Evolutionary conservation across 1,284 basidiomycete genomes (phyloP).

Genomic region (Moesziomyces aphidis): DNA sequence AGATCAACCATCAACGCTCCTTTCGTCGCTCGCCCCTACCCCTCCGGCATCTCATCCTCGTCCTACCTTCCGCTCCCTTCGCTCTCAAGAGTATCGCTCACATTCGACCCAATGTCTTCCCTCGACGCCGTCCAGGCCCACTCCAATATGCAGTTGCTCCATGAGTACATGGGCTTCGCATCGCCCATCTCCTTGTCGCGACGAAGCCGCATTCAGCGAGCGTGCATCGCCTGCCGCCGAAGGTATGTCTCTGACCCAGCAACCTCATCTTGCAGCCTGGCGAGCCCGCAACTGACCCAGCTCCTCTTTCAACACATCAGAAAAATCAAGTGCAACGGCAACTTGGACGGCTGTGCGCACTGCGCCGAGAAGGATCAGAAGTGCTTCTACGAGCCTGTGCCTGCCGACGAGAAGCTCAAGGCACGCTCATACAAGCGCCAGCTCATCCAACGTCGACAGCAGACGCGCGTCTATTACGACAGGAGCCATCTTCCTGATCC

Average conservation of each 20-base stretch:
- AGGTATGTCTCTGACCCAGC: conserved; percentile 4
- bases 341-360: conserved; percentile 12
- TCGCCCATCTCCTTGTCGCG: conserved; percentile 8
- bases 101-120: not conserved
- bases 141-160: not conserved
- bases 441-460: conserved; percentile 12
- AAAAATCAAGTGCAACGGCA: conserved; percentile 21
- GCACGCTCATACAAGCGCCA: conserved; percentile 23
- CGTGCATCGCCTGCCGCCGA: conserved; percentile 21
- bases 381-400: conserved; percentile 18
- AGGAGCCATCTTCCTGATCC: conserved; percentile 1
- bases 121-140: not conserved
- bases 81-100: too few species aligned
- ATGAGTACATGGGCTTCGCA: not conserved
- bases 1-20: not conserved
- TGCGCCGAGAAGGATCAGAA: conserved; percentile 10
- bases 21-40: not conserved
- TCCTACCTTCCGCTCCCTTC: not conserved
- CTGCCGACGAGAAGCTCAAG: conserved; percentile 29
- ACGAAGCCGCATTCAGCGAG: conserved; percentile 14
- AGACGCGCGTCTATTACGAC: conserved; percentile 13
- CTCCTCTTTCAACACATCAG: not conserved
- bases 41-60: not conserved
- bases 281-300: too few species aligned
- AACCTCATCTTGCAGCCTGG: too few species aligned